Base-by-base conservation (phyloP, 768 basidiomycete species). In the Amanita exitialis region DNA sequence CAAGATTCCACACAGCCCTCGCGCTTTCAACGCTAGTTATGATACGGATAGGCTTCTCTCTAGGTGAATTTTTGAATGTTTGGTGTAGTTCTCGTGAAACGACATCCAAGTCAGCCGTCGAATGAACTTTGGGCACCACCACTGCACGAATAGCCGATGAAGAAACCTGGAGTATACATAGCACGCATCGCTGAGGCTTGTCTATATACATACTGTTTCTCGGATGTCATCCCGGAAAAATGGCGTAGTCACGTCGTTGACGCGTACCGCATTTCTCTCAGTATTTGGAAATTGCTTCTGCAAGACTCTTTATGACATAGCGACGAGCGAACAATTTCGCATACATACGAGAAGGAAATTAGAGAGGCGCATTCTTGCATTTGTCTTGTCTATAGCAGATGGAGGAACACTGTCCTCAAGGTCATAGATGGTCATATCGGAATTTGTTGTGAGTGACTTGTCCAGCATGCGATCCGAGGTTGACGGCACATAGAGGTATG, bases 1-100 rank as follows among this genome's bases (percentile, higher is more conserved):
- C 74, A 1, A 93, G 60, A 59, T 81, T 79, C 63, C 80, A 74
- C 49, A 90, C 69, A 2, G 78, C 80, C 46, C 69, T 71, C 1
- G 92, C 91, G 58, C 87, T 94, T 64, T 96, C 92, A 37, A 95
- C 80, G 60, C 88, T 90, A 0, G 88, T 82, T 4, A 96, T 72
- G 25, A 95, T 73, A 41, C 74, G 68, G 41, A 86, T 62, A 1
- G 74, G 69, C 3, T 53, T 51, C 9, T 56, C 59, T 13, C 62
- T 54, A n/a, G 62, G 57, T 32, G 56, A 44, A 25, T 44, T 62
- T 55, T 61, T 56, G 55, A 59, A 66, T 18, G 64, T 57, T n/a
- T 63, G 53, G 42, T 64, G 67, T 27, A 83, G 66, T 42, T 66
- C 67, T 44, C 66, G 69, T 12, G 80, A 83, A 37, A 90, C 78